Evolutionary conservation across 768 basidiomycete genomes (phyloP).

Genomic region (Russula compacta): DNA sequence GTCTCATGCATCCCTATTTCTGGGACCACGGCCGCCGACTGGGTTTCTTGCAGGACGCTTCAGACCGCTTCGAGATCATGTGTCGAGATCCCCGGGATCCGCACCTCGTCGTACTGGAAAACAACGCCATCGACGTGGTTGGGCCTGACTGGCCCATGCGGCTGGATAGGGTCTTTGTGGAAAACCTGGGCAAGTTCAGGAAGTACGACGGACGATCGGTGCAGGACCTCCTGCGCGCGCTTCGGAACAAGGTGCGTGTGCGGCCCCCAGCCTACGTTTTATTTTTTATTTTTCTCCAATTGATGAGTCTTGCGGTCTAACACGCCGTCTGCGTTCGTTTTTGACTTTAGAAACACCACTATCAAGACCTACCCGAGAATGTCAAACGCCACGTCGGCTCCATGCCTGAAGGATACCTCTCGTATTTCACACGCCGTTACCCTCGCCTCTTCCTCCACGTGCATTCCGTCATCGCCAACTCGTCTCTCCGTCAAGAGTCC

Average conservation of each 20-base stretch:
- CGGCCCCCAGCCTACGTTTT: not conserved
- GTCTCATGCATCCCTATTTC: conserved; percentile 91
- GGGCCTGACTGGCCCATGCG: conserved; percentile 85
- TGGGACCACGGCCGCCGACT: conserved; percentile 85
- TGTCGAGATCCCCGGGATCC: conserved; percentile 82
- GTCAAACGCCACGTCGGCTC: conserved; percentile 83
- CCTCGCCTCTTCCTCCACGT: conserved; percentile 89
- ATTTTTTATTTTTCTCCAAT: not conserved
- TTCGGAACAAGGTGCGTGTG: conserved; percentile 81
- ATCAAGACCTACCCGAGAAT: conserved; percentile 91
- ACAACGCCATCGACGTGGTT: conserved; percentile 57
- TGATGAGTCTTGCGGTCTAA: conserved; percentile 1
- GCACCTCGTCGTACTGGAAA: conserved; percentile 67
- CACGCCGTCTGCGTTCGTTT: not conserved
- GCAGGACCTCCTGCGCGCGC: conserved; percentile 83
- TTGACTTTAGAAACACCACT: conserved; percentile 81
- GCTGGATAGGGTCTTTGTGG: conserved; percentile 83
- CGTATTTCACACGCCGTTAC: conserved; percentile 91
- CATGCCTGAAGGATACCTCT: conserved; percentile 86
- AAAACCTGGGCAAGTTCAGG: conserved; percentile 93
- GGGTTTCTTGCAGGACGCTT: conserved; percentile 93
- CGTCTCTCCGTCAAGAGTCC: conserved; percentile 67
- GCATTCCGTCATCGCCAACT: conserved; percentile 67
- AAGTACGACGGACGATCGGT: conserved; percentile 92
- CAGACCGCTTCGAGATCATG: conserved; percentile 98